Conservation (phyloP, 1,139 yeast genomes). For the Saccharomyces hybrid region DNA sequence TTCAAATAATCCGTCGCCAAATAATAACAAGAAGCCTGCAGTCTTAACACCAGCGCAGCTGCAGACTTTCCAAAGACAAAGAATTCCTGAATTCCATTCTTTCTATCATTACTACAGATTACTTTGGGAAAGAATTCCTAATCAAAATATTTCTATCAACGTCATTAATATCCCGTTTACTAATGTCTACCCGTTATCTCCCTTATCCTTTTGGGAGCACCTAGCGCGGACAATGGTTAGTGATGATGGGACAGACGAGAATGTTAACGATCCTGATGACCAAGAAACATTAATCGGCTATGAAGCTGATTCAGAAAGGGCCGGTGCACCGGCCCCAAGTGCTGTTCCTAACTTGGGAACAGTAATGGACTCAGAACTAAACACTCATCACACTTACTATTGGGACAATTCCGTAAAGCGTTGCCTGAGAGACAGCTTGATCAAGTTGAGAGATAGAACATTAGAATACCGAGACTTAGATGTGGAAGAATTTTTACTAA, state of each 20-base stretch:
- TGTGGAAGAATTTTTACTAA: slow-evolving; percentile 9
- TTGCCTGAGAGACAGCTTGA: slow-evolving; percentile 14
- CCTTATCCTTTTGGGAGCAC: slow-evolving; percentile 22
- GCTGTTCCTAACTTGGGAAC: background rate
- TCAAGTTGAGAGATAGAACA: slow-evolving; percentile 2
- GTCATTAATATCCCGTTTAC: slow-evolving; percentile 31
- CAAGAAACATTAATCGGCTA: slow-evolving; percentile 22
- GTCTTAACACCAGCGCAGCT: slow-evolving; percentile 22
- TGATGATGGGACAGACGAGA: slow-evolving; percentile 1
- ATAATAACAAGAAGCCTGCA: slow-evolving; percentile 20
- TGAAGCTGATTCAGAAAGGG: background rate
- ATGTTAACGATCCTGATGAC: slow-evolving; percentile 13
- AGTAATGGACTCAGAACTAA: background rate
- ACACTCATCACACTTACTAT: slow-evolving; percentile 10
- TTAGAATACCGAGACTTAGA: slow-evolving; percentile 6
- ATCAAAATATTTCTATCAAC: slow-evolving; percentile 23
- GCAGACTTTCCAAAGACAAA: slow-evolving; percentile 18
- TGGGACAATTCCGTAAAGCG: slow-evolving; percentile 22
- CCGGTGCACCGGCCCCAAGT: background rate
- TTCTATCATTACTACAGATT: slow-evolving; percentile 26
- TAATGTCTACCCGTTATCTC: slow-evolving; percentile 28
- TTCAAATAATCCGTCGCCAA: slow-evolving; percentile 5
- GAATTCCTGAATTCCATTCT: slow-evolving; percentile 27
- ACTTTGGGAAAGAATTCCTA: slow-evolving; percentile 30
- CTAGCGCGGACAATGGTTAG: slow-evolving; percentile 8